Evolutionary conservation across 1,284 basidiomycete species (phyloP), one percentile per base, ranked within the genome.

Genomic region (Ustilago nuda): DNA sequence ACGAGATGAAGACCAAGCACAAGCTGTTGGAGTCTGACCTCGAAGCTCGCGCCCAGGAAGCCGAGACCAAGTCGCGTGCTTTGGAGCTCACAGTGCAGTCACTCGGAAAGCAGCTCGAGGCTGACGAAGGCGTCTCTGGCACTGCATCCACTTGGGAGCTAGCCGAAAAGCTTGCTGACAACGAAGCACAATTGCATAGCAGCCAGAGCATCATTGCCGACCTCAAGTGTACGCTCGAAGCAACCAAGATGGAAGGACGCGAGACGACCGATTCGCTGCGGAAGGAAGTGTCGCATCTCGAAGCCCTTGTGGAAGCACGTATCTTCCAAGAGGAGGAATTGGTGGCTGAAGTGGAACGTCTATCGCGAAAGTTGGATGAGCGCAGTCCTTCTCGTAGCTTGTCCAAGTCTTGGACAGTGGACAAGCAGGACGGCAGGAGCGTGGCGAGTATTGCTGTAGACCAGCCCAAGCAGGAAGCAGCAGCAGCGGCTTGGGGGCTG

Each of bases 21-120:
- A 92, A 92, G 82, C 85, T 91, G 45, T 87, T 94, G 37, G 90
- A 93, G 82, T 58, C 81, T 15, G 59, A 60, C 27, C 57, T 64
- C 36, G 94, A 95, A 87, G 93, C 94, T 75, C 89, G 89, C 68
- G 87, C 93, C 36, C 87, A 95, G 55, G 85, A 89, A 55, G 89
- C 91, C n/a, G 92, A 93, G 85, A 89, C 90, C 7, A 90, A 92
- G 70, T 91, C 93, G 80, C 88, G 94, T 17, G 76, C 90, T 11
- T 88, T 94, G 6, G 93, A 95, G 84, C 90, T 91, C 41, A 92
- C 91, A 51, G 87, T 93, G 35, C 92, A 94, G 76, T 89, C 91
- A 79, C 90, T 88, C 61, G 84, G 91, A 30, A 86, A 88, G 12
- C 86, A 87, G 36, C 90, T 91, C 74, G 90, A 90, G 43, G 58